Conservation (phyloP, 116 monocot species). For the Cymodocea nodosa region DNA sequence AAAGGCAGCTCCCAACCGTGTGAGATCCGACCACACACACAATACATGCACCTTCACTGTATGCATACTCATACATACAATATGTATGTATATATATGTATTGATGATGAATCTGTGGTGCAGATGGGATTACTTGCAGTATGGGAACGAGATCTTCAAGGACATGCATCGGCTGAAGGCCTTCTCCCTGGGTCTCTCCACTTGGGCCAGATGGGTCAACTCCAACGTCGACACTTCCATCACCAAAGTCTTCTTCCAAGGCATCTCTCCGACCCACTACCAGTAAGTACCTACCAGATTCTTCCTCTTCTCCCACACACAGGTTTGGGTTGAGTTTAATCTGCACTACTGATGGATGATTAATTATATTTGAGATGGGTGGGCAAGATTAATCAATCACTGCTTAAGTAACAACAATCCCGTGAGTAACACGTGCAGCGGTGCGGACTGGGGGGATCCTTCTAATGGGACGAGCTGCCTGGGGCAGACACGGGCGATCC, state of each 20-base stretch:
- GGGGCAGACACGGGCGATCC: conserved; percentile 30
- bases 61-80: neutral
- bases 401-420: too few relatives aligned
- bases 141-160: conserved; percentile 29
- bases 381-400: neutral
- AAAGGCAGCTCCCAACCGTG: conserved; percentile 40
- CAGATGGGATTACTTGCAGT: conserved; percentile 87
- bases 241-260: conserved; percentile 87
- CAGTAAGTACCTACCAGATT: conserved; percentile 20
- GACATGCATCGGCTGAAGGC: conserved; percentile 82
- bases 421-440: too few relatives aligned
- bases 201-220: conserved; percentile 88
- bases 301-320: too few relatives aligned
- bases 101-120: neutral
- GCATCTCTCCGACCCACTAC: conserved; percentile 89
- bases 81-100: neutral
- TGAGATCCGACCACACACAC: neutral
- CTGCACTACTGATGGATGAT: neutral
- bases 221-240: conserved; percentile 32
- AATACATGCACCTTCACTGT: neutral
- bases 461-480: conserved; percentile 20
- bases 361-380: neutral
- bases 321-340: neutral
- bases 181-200: conserved; percentile 63
- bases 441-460: conserved; percentile 40